Conservation (phyloP, 768 basidiomycete genomes). For the Rhizopogon vulgaris region DNA sequence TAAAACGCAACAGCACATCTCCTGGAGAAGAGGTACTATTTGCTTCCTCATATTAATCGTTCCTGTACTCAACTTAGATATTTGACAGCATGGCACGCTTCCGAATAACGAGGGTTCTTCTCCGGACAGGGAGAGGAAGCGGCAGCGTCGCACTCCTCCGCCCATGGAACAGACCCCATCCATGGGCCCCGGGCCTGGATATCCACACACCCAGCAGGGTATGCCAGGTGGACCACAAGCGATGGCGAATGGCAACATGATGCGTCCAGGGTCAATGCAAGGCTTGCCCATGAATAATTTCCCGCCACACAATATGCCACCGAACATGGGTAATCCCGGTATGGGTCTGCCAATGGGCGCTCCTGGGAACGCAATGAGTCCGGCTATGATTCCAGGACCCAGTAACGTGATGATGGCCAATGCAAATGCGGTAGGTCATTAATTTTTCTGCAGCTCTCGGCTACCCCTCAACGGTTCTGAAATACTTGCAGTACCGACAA, state of each 20-base stretch:
- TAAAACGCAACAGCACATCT: conserved; percentile 56
- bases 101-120: conserved; percentile 50
- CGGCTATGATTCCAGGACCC: conserved; percentile 29
- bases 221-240: conserved; percentile 31
- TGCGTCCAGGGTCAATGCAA: conserved; percentile 27
- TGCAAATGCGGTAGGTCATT: conserved; percentile 15
- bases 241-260: conserved; percentile 36
- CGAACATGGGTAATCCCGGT: conserved; percentile 22
- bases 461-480: conserved; percentile 7
- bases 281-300: conserved; percentile 29
- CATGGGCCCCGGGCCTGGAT: conserved; percentile 27
- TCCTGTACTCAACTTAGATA: neutral
- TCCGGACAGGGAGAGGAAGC: conserved; percentile 42
- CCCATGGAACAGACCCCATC: conserved; percentile 37
- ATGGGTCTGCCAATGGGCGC: conserved; percentile 29
- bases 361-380: conserved; percentile 26
- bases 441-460: neutral
- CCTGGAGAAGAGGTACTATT: conserved; percentile 52
- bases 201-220: conserved; percentile 26
- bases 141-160: conserved; percentile 43
- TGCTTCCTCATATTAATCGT: conserved; percentile 1
- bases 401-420: conserved; percentile 29
- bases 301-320: conserved; percentile 22
- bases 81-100: conserved; percentile 38
- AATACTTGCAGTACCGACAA: conserved; percentile 31